Percentiles rank a stretch among this genome's conserved stretches.
Conservation (phyloP, 2,329 filamentous ascomycete genomes). For the Microsporum ferrugineum region DNA sequence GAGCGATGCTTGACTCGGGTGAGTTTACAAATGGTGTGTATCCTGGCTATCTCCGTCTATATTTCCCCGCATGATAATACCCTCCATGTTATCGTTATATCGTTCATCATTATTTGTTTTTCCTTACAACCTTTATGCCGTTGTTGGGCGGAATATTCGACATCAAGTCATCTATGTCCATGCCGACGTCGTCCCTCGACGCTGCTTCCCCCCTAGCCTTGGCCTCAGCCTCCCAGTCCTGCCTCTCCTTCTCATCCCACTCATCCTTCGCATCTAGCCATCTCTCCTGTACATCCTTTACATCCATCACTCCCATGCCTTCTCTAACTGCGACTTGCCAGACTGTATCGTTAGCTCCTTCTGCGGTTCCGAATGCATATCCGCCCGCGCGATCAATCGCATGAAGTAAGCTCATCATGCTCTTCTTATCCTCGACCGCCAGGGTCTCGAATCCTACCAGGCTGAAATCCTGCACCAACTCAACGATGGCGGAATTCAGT, state of each 20-base stretch:
- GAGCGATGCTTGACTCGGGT: background rate
- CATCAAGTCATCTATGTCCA: constrained; percentile 17
- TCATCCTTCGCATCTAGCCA: constrained; percentile 88
- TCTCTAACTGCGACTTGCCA: constrained; percentile 91
- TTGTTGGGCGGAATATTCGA: constrained; percentile 43
- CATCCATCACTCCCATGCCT: constrained; percentile 58
- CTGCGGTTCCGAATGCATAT: constrained; percentile 81
- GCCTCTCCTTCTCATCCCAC: constrained; percentile 68
- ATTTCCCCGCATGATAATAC: background rate
- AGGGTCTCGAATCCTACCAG: constrained; percentile 87
- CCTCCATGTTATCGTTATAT: background rate
- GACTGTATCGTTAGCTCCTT: constrained; percentile 89
- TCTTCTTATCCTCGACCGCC: constrained; percentile 91
- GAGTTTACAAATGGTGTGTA: background rate
- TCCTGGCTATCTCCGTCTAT: background rate
- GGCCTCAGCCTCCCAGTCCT: constrained; percentile 60
- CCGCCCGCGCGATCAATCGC: constrained; percentile 86
- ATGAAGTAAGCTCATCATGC: constrained; percentile 83
- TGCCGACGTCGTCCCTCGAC: constrained; percentile 21
- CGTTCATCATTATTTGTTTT: constrained; percentile 20
- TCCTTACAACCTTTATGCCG: constrained; percentile 62
- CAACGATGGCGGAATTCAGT: constrained; percentile 75
- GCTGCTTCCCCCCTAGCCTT: constrained; percentile 27
- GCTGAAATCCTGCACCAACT: constrained; percentile 78
- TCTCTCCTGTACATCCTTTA: constrained; percentile 83